Conservation (phyloP, 1,284 basidiomycete genomes). For the Ustilago cynodontis region DNA sequence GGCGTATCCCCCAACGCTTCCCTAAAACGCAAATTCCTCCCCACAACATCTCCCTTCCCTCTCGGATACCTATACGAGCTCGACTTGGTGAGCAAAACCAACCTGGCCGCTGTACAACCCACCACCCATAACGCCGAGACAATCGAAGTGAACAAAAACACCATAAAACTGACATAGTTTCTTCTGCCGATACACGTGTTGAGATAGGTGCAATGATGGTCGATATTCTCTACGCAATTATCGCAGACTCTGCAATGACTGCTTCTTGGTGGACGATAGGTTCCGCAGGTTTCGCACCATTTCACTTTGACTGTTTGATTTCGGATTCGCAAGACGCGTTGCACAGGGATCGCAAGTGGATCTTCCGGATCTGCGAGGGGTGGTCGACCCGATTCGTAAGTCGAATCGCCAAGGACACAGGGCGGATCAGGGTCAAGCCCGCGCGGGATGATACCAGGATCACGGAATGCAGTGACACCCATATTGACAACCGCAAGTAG, state of each 20-base stretch:
- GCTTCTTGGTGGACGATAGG: constrained; percentile 66
- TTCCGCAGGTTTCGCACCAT: constrained; percentile 69
- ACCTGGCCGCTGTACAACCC: constrained; percentile 40
- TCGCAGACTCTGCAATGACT: constrained; percentile 69
- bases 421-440: constrained; percentile 66
- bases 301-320: constrained; percentile 52
- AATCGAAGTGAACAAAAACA: constrained; percentile 56
- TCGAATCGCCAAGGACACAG: constrained; percentile 42
- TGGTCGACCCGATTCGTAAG: constrained; percentile 20
- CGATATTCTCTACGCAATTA: constrained; percentile 69
- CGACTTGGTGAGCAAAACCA: constrained; percentile 48
- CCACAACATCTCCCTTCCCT: constrained; percentile 26
- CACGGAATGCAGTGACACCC: constrained; percentile 62
- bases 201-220: constrained; percentile 70
- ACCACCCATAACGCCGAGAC: constrained; percentile 32
- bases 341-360: constrained; percentile 40
- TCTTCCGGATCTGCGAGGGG: constrained; percentile 45
- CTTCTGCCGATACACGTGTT: constrained; percentile 69
- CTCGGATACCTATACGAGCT: constrained; percentile 28
- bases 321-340: constrained; percentile 42
- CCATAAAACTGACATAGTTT: constrained; percentile 68
- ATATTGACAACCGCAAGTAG: constrained; percentile 56
- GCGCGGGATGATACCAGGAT: constrained; percentile 68
- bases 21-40: constrained; percentile 37
- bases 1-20: constrained; percentile 55